Evolutionary conservation across 1,284 basidiomycete species (phyloP), one percentile per base, ranked within the genome.

Genomic region (Dichomitus squalens): DNA sequence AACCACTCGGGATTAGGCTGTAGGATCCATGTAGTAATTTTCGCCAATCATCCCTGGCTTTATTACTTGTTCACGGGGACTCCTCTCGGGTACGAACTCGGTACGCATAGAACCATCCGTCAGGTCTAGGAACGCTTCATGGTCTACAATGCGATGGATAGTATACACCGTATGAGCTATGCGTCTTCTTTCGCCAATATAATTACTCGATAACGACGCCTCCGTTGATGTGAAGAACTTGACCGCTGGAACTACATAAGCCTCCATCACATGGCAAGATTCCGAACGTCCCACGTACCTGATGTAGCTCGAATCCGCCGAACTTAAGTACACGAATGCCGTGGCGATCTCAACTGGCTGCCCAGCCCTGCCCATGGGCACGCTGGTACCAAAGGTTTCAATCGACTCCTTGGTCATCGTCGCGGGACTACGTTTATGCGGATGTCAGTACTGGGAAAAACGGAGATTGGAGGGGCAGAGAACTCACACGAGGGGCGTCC

Each of bases 291-390:
- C 8, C 20, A 59, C 70, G 27, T 48, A 72, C 73, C 71, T 80
- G 53, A 84, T 79, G 70, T 82, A 83, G 39, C 78, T 79, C 5
- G 78, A 80, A 63, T 83, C 81, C 7, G 75, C 73, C 39, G 77
- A 79, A 12, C 79, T 77, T 36, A 85, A 73, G 72, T 80, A 85
- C 21, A 84, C 80, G 60, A 79, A 80, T 29, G 75, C 76, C 1
- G 81, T 82, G 7, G 83, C 83, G 33, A 81, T 70, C 66, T 86
- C 82, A 49, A 84, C 71, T 4, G 83, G 83, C 66, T 85, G 83
- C 20, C 82, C 82, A 4, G 80, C 75, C 34, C 82, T 75, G 4
- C 78, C 80, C 66, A 83, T 81, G 2, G 80, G 75, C 4, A 76
- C 75, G 48, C 61, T 72, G 4, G 70, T 70, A 3, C 79, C 78